phyloP scores from a whole-genome alignment of 163 green algal genomes.

The Scenedesmus sp. region DNA sequence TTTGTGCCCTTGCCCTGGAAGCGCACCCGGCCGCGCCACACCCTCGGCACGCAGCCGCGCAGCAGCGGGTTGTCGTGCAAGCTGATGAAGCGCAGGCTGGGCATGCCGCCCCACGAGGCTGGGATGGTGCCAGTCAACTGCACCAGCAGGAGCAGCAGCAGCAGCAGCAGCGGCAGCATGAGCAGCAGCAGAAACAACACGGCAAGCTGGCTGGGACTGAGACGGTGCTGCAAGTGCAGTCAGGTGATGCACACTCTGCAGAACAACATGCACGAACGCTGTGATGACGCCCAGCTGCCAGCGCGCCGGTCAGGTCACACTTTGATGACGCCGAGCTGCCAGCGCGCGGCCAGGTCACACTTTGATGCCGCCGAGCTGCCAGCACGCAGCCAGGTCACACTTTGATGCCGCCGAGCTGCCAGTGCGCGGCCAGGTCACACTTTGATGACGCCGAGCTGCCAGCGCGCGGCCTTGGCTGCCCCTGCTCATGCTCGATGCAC shows the following conservation, averaged over 20 bases:
- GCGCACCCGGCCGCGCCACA: constrained; percentile 3
- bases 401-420: no score
- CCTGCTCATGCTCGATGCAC: no score
- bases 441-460: no score
- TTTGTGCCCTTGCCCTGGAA: constrained; percentile 15
- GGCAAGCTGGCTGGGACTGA: background rate
- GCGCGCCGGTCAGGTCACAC: no score
- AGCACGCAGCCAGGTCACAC: no score
- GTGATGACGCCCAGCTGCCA: no score
- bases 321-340: no score
- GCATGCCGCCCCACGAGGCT: constrained; percentile 14
- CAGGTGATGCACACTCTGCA: background rate
- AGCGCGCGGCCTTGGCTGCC: no score
- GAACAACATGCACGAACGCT: no score
- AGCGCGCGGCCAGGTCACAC: no score
- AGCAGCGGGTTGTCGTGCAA: constrained; percentile 32
- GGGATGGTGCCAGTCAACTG: constrained; percentile 5
- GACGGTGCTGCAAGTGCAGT: background rate
- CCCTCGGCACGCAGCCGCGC: constrained; percentile 2
- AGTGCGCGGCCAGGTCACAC: no score
- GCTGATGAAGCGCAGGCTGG: constrained; percentile 20
- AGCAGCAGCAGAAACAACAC: background rate
- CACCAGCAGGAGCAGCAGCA: background rate
- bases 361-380: no score
- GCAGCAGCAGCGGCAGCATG: background rate